phyloP scores from a whole-genome alignment of 2,329 filamentous ascomycete genomes.

The Colletotrichum tamarilloi region DNA sequence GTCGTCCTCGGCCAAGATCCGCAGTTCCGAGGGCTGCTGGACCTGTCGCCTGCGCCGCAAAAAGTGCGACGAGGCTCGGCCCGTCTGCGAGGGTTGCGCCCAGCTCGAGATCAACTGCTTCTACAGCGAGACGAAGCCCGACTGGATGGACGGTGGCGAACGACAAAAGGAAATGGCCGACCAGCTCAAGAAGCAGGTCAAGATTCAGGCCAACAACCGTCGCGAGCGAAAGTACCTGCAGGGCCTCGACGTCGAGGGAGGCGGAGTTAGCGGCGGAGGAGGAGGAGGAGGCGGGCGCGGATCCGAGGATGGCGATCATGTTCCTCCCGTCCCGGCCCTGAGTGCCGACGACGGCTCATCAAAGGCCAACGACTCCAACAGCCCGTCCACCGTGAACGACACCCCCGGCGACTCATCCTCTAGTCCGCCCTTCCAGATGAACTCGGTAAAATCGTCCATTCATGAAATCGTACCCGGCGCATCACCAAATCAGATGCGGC shows the following conservation, averaged over 20 bases:
- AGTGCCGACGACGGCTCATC: conserved; percentile 24
- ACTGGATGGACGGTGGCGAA: conserved; percentile 64
- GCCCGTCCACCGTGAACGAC: conserved; percentile 32
- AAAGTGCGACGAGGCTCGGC: conserved; percentile 67
- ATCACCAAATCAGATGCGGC: conserved; percentile 20
- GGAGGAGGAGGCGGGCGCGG: neutral
- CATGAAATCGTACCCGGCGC: conserved; percentile 25
- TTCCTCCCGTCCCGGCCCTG: conserved; percentile 27
- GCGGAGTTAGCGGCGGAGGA: neutral
- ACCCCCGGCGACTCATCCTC: conserved; percentile 27
- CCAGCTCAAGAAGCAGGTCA: conserved; percentile 40
- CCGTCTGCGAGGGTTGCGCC: conserved; percentile 62
- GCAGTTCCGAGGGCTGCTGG: conserved; percentile 65
- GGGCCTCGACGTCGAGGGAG: conserved; percentile 43
- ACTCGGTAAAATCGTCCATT: conserved; percentile 34
- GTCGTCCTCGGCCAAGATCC: conserved; percentile 42
- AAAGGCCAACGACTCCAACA: conserved; percentile 22
- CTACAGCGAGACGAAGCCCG: conserved; percentile 62
- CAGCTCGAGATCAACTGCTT: conserved; percentile 67
- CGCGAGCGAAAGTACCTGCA: conserved; percentile 60
- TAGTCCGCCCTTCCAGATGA: conserved; percentile 27
- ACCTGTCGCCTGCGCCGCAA: conserved; percentile 71
- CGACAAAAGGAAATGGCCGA: conserved; percentile 40
- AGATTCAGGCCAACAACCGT: conserved; percentile 37
- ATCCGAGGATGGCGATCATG: conserved; percentile 2